A percentile compares a stretch with the other conserved stretches of the same genome.
Conservation (phyloP, 163 green algal species). For the Chlorella variabilis region DNA sequence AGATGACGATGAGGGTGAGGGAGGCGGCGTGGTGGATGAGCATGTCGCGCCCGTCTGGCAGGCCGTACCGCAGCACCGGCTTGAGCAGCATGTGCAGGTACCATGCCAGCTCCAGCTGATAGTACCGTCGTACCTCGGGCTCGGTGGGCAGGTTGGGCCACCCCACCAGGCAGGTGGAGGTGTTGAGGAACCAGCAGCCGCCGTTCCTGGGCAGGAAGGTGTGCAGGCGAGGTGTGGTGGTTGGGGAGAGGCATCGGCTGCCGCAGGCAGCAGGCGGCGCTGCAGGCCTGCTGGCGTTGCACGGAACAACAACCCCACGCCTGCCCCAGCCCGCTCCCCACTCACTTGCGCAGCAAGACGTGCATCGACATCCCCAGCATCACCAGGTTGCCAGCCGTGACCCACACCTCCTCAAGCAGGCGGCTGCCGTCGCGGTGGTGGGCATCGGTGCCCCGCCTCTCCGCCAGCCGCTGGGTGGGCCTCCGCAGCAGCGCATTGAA, state of each 20-base stretch:
- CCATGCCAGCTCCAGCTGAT: conserved; percentile 46
- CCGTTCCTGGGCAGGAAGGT: conserved; percentile 17
- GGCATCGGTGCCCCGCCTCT: neutral
- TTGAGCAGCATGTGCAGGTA: conserved; percentile 50
- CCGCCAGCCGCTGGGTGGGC: conserved; percentile 2
- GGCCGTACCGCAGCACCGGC: conserved; percentile 27
- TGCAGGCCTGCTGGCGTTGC: too few species aligned
- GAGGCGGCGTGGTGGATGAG: conserved; percentile 37
- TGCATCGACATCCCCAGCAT: conserved; percentile 29
- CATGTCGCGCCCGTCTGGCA: conserved; percentile 43
- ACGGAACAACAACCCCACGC: neutral
- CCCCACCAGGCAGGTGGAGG: conserved; percentile 31
- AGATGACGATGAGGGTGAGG: conserved; percentile 33
- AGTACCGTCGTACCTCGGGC: conserved; percentile 33
- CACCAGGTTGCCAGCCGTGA: conserved; percentile 34
- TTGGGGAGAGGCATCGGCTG: too few species aligned
- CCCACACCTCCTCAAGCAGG: conserved; percentile 47
- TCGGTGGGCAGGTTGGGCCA: conserved; percentile 35
- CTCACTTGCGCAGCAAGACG: conserved; percentile 31
- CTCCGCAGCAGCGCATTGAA: conserved; percentile 20
- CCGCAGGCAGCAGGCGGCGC: too few species aligned
- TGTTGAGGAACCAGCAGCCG: conserved; percentile 36
- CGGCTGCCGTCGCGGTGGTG: neutral
- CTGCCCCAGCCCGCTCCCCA: neutral
- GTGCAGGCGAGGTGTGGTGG: neutral